Evolutionary conservation across 1,284 basidiomycete species (phyloP), one percentile per base, ranked within the genome.

Genomic region (Puccinia horiana): DNA sequence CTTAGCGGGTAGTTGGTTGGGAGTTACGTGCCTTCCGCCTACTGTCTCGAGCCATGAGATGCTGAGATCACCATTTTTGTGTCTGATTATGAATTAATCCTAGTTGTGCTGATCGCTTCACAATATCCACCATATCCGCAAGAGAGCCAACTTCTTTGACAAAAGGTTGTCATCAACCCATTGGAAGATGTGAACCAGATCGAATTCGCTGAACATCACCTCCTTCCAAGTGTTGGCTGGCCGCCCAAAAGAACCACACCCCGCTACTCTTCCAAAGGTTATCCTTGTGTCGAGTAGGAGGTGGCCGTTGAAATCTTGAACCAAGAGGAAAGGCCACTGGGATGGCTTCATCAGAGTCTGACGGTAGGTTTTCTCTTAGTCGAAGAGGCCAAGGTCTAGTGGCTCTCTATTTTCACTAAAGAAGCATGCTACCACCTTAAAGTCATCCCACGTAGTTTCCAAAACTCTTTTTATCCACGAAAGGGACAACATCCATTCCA

Each of bases 361-460:
- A 23, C 69, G 40, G 6, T 72, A 72, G 18, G 69, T 37, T 26
- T 44, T 44, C 6, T 47, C 29, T 37, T 37, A 72, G 14, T 72
- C 69, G 14, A 47, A 32, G 9, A 72, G n/a, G 0, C 35, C 69
- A 23, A 72, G n/a, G 14, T 37, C 9, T 3, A 9, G 0, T 2
- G 3, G 3, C 4, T 12, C 3, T 2, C 14, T 42, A 20, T 2
- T 6, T 14, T 47, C n/a, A n/a, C 8, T 20, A 18, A 72, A 72
- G 6, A 35, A 32, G n/a, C n/a, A n/a, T n/a, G n/a, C n/a, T n/a
- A n/a, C n/a, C n/a, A n/a, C n/a, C n/a, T n/a, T n/a, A n/a, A 72
- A 72, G 29, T 72, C 69, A 23, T 72, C 69, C 69, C 69, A 72
- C 6, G 69, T 47, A 0, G 69, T 72, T 47, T 72, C 40, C 6